These are phyloP conservation scores for Setaria viridis DNA, from an alignment of 202 grass and related monocot species.

Conservation along the genomic window DNA sequence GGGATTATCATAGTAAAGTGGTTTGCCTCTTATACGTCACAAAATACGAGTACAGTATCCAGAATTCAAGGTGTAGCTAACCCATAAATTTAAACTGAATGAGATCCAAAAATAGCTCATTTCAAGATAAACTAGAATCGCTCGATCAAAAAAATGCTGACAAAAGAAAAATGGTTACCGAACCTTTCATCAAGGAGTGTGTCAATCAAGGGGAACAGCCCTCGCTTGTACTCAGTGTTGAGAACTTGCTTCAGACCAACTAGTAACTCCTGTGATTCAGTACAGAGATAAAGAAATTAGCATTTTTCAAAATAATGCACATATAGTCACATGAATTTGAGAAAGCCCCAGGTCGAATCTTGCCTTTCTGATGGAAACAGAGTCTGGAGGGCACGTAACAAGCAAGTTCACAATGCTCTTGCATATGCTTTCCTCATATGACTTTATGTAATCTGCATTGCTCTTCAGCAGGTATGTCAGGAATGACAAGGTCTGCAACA, in stretches of 20 bases:
- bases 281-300: conserved; percentile 28
- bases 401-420: conserved; percentile 98
- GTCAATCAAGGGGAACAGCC: conserved; percentile 93
- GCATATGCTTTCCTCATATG: conserved; percentile 99
- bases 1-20: conserved; percentile 7
- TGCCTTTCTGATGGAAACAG: conserved; percentile 97
- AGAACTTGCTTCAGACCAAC: conserved; percentile 98
- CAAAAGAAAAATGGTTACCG: conserved; percentile 11
- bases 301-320: conserved; percentile 40
- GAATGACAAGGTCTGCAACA: conserved; percentile 90
- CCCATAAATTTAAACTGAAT: conserved; percentile 18
- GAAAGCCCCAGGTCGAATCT: conserved; percentile 25
- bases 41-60: conserved; percentile 11
- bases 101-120: conserved; percentile 20
- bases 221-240: conserved; percentile 86
- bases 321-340: conserved; percentile 25
- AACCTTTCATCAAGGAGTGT: conserved; percentile 99
- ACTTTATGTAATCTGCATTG: conserved; percentile 89
- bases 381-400: conserved; percentile 95
- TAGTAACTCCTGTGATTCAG: conserved; percentile 76
- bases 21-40: conserved; percentile 22
- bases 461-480: conserved; percentile 95
- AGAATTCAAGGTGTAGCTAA: conserved; percentile 5
- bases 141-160: neutral
- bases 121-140: conserved; percentile 15